Conservation (phyloP, 768 basidiomycete genomes). For the Mycena leptocephala region DNA sequence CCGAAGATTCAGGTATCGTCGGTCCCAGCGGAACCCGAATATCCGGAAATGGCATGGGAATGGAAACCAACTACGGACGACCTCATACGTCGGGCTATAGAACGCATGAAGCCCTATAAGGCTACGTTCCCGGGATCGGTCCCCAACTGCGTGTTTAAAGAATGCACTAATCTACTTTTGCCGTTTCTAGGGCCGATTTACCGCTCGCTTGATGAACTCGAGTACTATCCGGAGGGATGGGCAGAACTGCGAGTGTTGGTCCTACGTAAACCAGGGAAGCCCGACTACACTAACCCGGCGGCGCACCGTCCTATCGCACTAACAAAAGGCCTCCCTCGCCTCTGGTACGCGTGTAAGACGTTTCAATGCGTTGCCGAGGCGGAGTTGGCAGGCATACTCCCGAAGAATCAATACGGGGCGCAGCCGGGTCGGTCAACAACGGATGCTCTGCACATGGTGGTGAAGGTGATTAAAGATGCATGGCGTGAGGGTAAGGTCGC, state of each 20-base stretch:
- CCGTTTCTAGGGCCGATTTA: conserved; percentile 47
- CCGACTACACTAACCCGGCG: conserved; percentile 50
- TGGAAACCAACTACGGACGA: conserved; percentile 39
- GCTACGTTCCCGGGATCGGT: conserved; percentile 44
- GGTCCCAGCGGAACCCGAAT: conserved; percentile 34
- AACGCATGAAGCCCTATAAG: conserved; percentile 52
- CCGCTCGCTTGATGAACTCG: conserved; percentile 42
- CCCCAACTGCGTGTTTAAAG: conserved; percentile 51
- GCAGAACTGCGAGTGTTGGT: conserved; percentile 46
- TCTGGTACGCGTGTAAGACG: conserved; percentile 20
- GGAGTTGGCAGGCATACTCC: conserved; percentile 53
- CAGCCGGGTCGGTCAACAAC: conserved; percentile 55
- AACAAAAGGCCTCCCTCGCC: conserved; percentile 41
- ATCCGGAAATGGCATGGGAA: conserved; percentile 42
- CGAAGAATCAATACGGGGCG: conserved; percentile 55
- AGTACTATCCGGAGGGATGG: conserved; percentile 40
- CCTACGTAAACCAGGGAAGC: conserved; percentile 53
- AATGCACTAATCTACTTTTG: conserved; percentile 38
- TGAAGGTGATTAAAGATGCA: conserved; percentile 52
- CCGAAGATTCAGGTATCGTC: neutral
- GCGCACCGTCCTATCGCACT: conserved; percentile 58
- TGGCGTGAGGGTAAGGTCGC: conserved; percentile 55
- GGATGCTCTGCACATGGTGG: conserved; percentile 52
- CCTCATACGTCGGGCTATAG: conserved; percentile 45
- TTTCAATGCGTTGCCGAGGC: conserved; percentile 35